Base-by-base conservation (phyloP, 1,284 basidiomycete species). In the Cerrena zonata region DNA sequence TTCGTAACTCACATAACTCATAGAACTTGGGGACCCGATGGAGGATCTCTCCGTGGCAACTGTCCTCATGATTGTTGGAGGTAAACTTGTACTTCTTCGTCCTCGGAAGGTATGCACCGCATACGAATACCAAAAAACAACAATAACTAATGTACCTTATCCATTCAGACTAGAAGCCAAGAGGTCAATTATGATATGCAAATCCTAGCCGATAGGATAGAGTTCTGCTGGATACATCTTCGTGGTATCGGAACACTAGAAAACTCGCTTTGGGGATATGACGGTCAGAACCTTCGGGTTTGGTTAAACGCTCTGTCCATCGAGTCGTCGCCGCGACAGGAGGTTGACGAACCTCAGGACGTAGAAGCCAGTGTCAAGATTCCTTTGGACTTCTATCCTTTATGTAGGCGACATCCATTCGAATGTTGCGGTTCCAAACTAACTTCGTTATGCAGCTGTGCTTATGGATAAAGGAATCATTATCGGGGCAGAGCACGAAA, bases 381-480 rank as follows among this genome's bases (percentile, higher is more conserved):
- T 47, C 80, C 85, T 1, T 72, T 98, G 7, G 91, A 96, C 59
- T 98, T 98, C 62, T 98, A 99, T 64, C 95, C 95, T 0, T 69
- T 99, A 3, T 96, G 94, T 94, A 61, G 72, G 92, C 75, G 47
- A 34, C 37, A 46, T 37, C 42, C 47, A 41, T 47, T 36, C 10
- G 10, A 11, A 10, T 36, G 11, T 15, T 39, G 37, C 21, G 37
- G 13, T 51, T 47, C n/a, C 10, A 12, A 7, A 42, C 30, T 37
- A 3, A 24, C 13, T n/a, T 15, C 15, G 39, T 26, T 27, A 41
- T 40, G 12, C 56, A 95, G 93, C 94, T 53, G 92, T 96, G 4
- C 77, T 99, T 19, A 95, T 99, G 89, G 94, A 98, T 66, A 98
- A 97, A 65, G 96, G 94, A 0, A 96, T 99, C 58, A 91, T 99